Percentiles rank a stretch among this genome's conserved stretches.
Conservation (phyloP, 306 rosid species). For the Vigna nakashimae region DNA sequence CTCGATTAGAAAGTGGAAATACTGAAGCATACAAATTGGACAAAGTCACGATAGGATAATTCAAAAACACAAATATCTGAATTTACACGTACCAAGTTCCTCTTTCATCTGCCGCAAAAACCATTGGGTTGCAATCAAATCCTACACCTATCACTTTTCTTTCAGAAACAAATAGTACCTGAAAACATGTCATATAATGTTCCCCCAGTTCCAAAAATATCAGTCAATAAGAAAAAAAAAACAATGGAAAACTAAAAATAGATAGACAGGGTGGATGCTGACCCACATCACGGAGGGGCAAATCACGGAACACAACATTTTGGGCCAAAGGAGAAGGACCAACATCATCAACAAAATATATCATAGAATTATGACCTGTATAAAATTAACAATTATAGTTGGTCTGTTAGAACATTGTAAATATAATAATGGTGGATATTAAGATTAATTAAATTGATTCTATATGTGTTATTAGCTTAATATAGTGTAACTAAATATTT, state of each 20-base stretch:
- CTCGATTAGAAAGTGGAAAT: constrained; percentile 11
- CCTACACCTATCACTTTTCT: constrained; percentile 88
- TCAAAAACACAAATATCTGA: constrained; percentile 26
- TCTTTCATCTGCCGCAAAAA: constrained; percentile 80
- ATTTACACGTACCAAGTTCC: constrained; percentile 80
- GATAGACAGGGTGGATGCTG: constrained; percentile 83
- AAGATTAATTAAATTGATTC: no score
- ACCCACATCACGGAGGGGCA: constrained; percentile 99
- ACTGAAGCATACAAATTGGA: constrained; percentile 1
- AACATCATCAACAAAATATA: constrained; percentile 89
- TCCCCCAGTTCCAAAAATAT: constrained; percentile 52
- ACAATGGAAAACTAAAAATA: constrained; percentile 30
- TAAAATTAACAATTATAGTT: constrained; percentile 46
- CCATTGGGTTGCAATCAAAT: constrained; percentile 89
- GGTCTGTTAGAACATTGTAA: neutral
- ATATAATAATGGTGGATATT: no score
- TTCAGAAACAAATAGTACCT: constrained; percentile 95
- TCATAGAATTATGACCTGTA: constrained; percentile 94
- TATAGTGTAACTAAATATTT: no score
- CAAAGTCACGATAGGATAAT: neutral
- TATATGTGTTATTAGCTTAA: no score
- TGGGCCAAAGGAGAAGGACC: constrained; percentile 98
- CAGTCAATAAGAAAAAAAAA: constrained; percentile 43
- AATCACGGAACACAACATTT: constrained; percentile 83
- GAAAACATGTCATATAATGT: constrained; percentile 53